phyloP scores from a whole-genome alignment of 768 basidiomycete genomes.

The Tricholoma terreum region DNA sequence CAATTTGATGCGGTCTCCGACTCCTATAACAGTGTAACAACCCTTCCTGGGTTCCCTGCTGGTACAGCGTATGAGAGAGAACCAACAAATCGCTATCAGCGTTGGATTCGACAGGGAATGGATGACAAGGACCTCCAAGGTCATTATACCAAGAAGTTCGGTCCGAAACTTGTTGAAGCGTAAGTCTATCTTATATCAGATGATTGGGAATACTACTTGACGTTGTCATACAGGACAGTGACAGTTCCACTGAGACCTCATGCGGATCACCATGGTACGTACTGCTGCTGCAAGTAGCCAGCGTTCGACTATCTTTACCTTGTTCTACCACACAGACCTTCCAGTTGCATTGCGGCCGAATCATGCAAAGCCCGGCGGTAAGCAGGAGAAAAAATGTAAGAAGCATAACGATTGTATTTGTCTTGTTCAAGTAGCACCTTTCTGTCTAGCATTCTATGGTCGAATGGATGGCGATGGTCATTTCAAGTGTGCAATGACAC shows the following conservation, averaged over 20 bases:
- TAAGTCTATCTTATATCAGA: conserved; percentile 23
- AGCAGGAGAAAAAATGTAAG: conserved; percentile 26
- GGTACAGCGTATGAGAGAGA: conserved; percentile 38
- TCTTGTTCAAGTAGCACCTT: background rate
- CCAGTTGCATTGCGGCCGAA: conserved; percentile 38
- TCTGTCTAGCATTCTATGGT: conserved; percentile 46
- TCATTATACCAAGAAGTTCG: conserved; percentile 54
- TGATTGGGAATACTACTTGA: too few relatives aligned
- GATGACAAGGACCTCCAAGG: conserved; percentile 38
- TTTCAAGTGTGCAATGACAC: conserved; percentile 68
- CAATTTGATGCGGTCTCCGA: conserved; percentile 38
- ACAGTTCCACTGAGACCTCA: conserved; percentile 50
- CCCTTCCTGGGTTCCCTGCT: conserved; percentile 45
- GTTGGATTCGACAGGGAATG: conserved; percentile 28
- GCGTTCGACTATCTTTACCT: background rate
- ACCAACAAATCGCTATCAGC: conserved; percentile 48
- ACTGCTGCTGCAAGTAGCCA: background rate
- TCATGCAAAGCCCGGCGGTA: conserved; percentile 24
- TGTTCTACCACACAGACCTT: conserved; percentile 33
- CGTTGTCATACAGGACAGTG: conserved; percentile 36
- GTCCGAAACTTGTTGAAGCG: conserved; percentile 47
- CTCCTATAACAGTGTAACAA: conserved; percentile 5
- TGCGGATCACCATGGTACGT: conserved; percentile 52
- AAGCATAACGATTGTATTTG: conserved; percentile 3
- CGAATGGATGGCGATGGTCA: conserved; percentile 49